Conservation (phyloP, 129 eudicot species). For the Tanacetum coccineum region DNA sequence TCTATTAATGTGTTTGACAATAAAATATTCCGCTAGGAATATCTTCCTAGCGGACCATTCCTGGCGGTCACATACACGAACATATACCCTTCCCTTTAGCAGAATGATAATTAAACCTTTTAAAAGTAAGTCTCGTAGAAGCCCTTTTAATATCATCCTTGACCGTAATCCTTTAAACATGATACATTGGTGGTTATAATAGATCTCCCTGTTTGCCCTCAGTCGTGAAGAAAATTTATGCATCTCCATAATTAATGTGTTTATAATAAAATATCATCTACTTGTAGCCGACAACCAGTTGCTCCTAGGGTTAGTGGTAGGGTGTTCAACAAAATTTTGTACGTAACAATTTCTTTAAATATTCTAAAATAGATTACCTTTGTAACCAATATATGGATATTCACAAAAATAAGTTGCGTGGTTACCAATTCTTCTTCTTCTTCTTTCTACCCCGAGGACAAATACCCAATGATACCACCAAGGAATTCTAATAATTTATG, state of each 20-base stretch:
- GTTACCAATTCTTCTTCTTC: no score
- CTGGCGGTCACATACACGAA: no score
- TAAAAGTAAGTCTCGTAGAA: constrained; percentile 5
- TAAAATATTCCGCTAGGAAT: no score
- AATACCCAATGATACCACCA: no score
- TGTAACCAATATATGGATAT: no score
- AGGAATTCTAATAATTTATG: no score
- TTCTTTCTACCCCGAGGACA: no score
- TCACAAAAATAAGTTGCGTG: no score
- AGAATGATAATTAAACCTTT: background rate
- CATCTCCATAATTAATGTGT: background rate
- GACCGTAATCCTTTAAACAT: background rate
- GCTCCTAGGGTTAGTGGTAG: background rate
- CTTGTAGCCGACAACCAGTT: background rate
- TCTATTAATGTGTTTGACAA: no score
- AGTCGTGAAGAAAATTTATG: background rate
- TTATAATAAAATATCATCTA: background rate
- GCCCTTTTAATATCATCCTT: background rate
- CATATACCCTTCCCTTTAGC: background rate
- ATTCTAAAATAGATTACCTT: no score
- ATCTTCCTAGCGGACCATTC: no score
- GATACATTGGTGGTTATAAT: background rate
- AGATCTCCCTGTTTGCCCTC: background rate
- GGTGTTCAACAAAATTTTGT: background rate
- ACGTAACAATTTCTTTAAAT: background rate